phyloP scores from a whole-genome alignment of 106 monocot genomes.

The Vanilla planifolia region DNA sequence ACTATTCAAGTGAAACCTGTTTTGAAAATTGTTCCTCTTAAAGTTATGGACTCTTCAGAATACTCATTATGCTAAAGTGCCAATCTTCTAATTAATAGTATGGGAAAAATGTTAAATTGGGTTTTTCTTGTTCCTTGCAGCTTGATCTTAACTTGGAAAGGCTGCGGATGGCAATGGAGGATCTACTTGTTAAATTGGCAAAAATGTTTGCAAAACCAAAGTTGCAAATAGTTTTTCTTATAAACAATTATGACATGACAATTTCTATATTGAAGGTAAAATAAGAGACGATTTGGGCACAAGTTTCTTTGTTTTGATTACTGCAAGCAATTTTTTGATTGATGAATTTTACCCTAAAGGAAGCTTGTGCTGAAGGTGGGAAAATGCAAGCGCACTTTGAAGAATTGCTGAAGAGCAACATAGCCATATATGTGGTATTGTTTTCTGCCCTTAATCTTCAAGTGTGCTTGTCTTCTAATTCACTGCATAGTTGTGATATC shows the following conservation, averaged over 20 bases:
- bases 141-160: slow-evolving; percentile 93
- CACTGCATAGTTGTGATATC: too few relatives aligned
- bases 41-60: too few relatives aligned
- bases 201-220: slow-evolving; percentile 74
- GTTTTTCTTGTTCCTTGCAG: slow-evolving; percentile 27
- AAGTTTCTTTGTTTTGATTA: slow-evolving; percentile 1
- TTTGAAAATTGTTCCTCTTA: too few relatives aligned
- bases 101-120: neutral
- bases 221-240: slow-evolving; percentile 86
- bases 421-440: slow-evolving; percentile 83
- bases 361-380: slow-evolving; percentile 91
- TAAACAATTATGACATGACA: slow-evolving; percentile 98
- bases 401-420: slow-evolving; percentile 90
- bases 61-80: neutral
- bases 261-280: slow-evolving; percentile 88
- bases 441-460: neutral
- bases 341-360: slow-evolving; percentile 30
- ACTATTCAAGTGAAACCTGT: too few relatives aligned
- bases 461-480: neutral
- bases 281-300: neutral
- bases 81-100: neutral
- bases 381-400: slow-evolving; percentile 86
- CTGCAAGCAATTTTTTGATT: neutral
- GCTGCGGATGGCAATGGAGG: slow-evolving; percentile 92
- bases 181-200: slow-evolving; percentile 81